Conservation (phyloP, 208 protist species). For the Crithidia bombi region DNA sequence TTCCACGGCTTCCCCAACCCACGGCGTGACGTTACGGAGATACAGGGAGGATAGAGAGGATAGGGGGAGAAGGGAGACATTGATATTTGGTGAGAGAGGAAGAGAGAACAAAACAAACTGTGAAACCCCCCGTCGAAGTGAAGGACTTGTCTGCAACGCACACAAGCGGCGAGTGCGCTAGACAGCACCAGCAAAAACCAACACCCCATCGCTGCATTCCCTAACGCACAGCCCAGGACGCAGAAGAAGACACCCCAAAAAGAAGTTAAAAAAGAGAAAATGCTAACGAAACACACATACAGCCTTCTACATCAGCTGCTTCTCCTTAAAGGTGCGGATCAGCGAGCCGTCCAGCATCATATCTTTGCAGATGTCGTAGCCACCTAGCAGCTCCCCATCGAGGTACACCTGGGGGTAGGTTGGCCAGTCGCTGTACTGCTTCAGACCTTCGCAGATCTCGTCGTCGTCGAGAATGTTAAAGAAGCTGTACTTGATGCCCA, state of each 20-base stretch:
- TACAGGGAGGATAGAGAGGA: too few species aligned
- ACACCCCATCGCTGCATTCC: too few species aligned
- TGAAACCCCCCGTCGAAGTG: too few species aligned
- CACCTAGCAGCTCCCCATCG: constrained; percentile 91
- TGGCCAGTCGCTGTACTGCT: constrained; percentile 92
- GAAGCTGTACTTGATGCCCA: constrained; percentile 79
- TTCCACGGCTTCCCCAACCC: too few species aligned
- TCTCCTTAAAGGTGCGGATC: constrained; percentile 76
- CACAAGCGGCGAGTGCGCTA: too few species aligned
- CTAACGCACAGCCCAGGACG: too few species aligned
- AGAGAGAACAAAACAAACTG: too few species aligned
- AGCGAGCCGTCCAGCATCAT: constrained; percentile 83
- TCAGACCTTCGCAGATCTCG: constrained; percentile 90
- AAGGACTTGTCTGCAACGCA: too few species aligned
- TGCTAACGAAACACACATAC: background rate
- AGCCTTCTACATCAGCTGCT: constrained; percentile 57
- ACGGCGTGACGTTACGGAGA: too few species aligned
- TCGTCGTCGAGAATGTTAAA: constrained; percentile 92
- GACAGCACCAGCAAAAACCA: too few species aligned
- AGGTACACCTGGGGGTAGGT: constrained; percentile 94
- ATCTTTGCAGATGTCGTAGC: constrained; percentile 88
- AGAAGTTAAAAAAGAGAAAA: constrained; percentile 1
- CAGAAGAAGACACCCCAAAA: background rate
- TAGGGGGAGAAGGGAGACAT: too few species aligned
- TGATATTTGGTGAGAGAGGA: too few species aligned